Evolutionary conservation across 2,329 filamentous ascomycete species (phyloP), one percentile per base, ranked within the genome.

Genomic region (Sporothrix protearum): DNA sequence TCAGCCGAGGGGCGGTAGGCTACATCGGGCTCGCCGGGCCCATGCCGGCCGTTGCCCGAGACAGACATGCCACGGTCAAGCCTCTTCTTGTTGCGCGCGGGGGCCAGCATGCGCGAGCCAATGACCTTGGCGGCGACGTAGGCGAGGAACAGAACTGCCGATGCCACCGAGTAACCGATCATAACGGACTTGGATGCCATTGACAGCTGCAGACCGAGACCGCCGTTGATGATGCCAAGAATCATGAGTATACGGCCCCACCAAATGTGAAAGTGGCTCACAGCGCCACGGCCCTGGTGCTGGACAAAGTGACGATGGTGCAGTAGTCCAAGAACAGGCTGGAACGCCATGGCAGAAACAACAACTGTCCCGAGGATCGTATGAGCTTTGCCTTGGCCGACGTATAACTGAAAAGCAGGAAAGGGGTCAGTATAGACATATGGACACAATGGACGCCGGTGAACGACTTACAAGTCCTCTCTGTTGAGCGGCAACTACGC

Each of bases 191-290:
- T 78, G 0, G 79, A 74, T 0, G 83, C 82, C 19, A 75, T 73
- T 0, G 85, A 82, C 19, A 89, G 80, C 74, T 84, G 73, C 36
- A 91, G 80, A 3, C 89, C 89, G 3, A 91, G 78, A 0, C 88
- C 89, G 71, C 89, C 89, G 75, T 91, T 91, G 75, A 91, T 77
- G 59, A 90, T 82, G 33, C 87, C 89, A 2, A 90, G 77, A 22
- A 86, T 71, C 74, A 91, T 86, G 57, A 91, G 78, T 1, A 80
- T 75, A 22, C 89, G 84, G 14, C 89, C 89, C 76, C 85, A 88
- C 87, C 87, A 91, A 75, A 89, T 85, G 76, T 91, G 89, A 0
- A 81, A 77, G 74, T 89, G 79, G 74, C 86, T 88, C 73, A 89
- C 77, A 53, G 81, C 19, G 7, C 85, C 85, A 47, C 88, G 86